Evolutionary conservation across 768 basidiomycete species (phyloP), one percentile per base, ranked within the genome.

Genomic region (Rhodosporidiobolus sp.): DNA sequence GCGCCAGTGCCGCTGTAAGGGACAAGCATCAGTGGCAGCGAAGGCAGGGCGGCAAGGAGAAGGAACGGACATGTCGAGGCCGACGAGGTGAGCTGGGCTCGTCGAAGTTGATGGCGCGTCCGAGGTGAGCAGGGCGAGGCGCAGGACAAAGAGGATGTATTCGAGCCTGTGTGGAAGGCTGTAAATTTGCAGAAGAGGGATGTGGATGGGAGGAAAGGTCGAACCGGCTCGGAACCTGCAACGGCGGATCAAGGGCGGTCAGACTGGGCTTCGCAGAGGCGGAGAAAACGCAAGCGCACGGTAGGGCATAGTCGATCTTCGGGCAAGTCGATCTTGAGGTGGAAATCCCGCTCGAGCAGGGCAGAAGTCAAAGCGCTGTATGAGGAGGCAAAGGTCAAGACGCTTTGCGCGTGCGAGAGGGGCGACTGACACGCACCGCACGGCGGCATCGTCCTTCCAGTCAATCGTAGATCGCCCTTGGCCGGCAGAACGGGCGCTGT

Each of bases 301-400:
- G 94, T 90, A 35, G 94, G 94, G 80, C 94, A 95, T 5, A 96
- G 81, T 60, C 94, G 83, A 80, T 92, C 86, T 1, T 83, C 78
- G 0, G 90, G 90, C 14, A 96, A 81, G 6, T 82, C 76, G 0
- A 95, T 75, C 28, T 81, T 81, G 45, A 96, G 78, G 1, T 83
- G 80, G 78, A 93, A 95, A 81, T 95, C 91, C 28, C 88, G 84
- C 72, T 85, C 81, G 43, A 95, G 84, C n/a, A 96, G 83, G 0
- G 90, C 90, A 74, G 88, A 84, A 3, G 94, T 95, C 74, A 96
- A 82, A 34, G 86, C 84, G 78, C 94, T 92, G 77, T 4, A n/a
- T 9, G 24, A 32, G 45, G 10, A 1, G 28, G 48, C 8, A 16
- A 32, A 35, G 43, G 14, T 38, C 8, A 28, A 38, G 16, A 34